Evolutionary conservation across 139 green algal genomes (phyloP).

Genomic region (Pleodorina starrii): DNA sequence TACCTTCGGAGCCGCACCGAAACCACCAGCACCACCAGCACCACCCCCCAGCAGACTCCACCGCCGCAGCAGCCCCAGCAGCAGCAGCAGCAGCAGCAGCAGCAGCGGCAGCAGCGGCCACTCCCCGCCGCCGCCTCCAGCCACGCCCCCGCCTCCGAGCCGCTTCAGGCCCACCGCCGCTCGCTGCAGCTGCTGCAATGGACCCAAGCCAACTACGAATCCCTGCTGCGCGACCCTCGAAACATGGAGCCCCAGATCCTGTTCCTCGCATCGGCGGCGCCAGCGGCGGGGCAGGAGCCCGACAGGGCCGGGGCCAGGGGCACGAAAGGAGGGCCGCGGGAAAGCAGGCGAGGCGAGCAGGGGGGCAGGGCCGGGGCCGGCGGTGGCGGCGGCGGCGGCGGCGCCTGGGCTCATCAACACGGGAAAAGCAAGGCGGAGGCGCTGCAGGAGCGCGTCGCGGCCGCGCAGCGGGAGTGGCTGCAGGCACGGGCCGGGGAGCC

Average conservation of each 20-base stretch:
- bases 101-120: not conserved
- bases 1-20: too few relatives aligned
- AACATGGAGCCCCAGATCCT: slow-evolving; percentile 44
- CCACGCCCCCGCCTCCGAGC: not conserved
- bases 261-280: not conserved
- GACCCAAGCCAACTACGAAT: slow-evolving; percentile 28
- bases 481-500: not conserved
- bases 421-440: too few relatives aligned
- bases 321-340: too few relatives aligned
- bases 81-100: not conserved
- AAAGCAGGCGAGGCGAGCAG: too few relatives aligned
- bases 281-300: not conserved
- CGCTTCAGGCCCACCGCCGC: not conserved
- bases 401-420: too few relatives aligned
- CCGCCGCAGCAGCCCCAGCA: too few relatives aligned
- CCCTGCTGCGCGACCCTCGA: not conserved
- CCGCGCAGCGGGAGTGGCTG: slow-evolving; percentile 22
- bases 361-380: not conserved
- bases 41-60: too few relatives aligned
- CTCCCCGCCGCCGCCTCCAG: not conserved
- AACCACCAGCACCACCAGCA: too few relatives aligned
- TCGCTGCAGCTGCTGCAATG: slow-evolving; percentile 30
- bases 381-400: not conserved
- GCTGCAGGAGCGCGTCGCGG: not conserved
- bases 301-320: not conserved